Conservation (phyloP, 805 yeast genomes). For the Wickerhamomyces ciferrii region DNA sequence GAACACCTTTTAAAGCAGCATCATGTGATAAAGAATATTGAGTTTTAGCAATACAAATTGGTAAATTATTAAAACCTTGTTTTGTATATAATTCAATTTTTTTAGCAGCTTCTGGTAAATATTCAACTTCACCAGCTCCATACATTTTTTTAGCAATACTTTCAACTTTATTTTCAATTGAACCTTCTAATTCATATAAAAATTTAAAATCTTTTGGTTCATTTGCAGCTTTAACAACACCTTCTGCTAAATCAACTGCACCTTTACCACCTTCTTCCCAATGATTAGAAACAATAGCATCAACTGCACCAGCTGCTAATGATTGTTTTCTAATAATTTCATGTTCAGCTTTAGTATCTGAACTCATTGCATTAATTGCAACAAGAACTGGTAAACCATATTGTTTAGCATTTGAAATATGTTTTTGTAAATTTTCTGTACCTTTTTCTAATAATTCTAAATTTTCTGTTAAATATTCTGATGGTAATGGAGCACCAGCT, state of each 20-base stretch:
- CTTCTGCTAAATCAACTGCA: slow-evolving; percentile 76
- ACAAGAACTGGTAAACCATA: slow-evolving; percentile 93
- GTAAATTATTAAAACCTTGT: slow-evolving; percentile 88
- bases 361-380: slow-evolving; percentile 83
- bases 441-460: slow-evolving; percentile 74
- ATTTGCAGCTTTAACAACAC: slow-evolving; percentile 70
- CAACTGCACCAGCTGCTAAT: slow-evolving; percentile 85
- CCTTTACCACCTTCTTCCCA: slow-evolving; percentile 97
- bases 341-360: slow-evolving; percentile 79
- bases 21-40: slow-evolving; percentile 96
- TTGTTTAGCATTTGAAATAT: slow-evolving; percentile 76
- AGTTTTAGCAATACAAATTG: slow-evolving; percentile 96
- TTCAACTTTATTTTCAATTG: slow-evolving; percentile 76
- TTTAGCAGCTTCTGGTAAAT: slow-evolving; percentile 72
- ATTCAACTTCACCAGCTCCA: slow-evolving; percentile 83
- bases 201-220: slow-evolving; percentile 46
- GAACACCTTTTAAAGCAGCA: slow-evolving; percentile 89
- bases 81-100: slow-evolving; percentile 77
- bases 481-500: slow-evolving; percentile 86
- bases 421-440: slow-evolving; percentile 85
- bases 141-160: slow-evolving; percentile 85
- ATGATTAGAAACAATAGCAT: slow-evolving; percentile 86
- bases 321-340: slow-evolving; percentile 77
- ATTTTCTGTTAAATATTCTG: slow-evolving; percentile 76
- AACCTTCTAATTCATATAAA: slow-evolving; percentile 63